Evolutionary conservation across 75 land plant genomes (phyloP).

Genomic region (Selaginella tamariscina): DNA sequence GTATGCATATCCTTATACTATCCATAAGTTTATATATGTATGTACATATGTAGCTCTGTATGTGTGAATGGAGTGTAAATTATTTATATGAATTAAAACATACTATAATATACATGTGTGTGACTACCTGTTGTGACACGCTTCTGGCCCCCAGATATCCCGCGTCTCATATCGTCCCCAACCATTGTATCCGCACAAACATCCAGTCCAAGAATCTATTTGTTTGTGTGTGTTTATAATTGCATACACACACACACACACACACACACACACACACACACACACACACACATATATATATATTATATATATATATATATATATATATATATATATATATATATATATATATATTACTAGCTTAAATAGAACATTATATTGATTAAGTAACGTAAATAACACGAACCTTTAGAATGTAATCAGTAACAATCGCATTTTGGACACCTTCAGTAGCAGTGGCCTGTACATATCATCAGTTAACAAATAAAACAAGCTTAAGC

Average conservation of each 20-base stretch:
- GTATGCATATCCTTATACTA: background rate
- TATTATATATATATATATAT: too few relatives aligned
- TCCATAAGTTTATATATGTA: background rate
- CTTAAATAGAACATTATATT: too few relatives aligned
- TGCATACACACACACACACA: too few relatives aligned
- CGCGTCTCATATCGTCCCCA: slow-evolving; percentile 77
- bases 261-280: too few relatives aligned
- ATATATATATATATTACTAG: too few relatives aligned
- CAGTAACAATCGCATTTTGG: slow-evolving; percentile 16
- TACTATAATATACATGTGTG: background rate
- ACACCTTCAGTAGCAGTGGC: slow-evolving; percentile 21
- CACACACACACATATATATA: too few relatives aligned
- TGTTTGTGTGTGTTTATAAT: too few relatives aligned
- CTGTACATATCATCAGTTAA: slow-evolving; percentile 10
- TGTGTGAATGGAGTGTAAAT: too few relatives aligned
- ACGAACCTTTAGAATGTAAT: slow-evolving; percentile 17
- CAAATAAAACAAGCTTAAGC: background rate
- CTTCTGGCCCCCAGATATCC: slow-evolving; percentile 88
- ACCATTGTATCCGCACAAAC: slow-evolving; percentile 72
- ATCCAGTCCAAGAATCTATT: slow-evolving; percentile 79
- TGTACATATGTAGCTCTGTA: background rate
- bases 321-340: too few relatives aligned
- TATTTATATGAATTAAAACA: too few relatives aligned
- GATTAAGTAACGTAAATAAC: too few relatives aligned
- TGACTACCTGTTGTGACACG: slow-evolving; percentile 64